A percentile compares a stretch with the other conserved stretches of the same genome.
These are phyloP conservation scores for Claviceps purpurea DNA, from an alignment of 2,329 filamentous ascomycete genomes.

Conservation along the genomic window DNA sequence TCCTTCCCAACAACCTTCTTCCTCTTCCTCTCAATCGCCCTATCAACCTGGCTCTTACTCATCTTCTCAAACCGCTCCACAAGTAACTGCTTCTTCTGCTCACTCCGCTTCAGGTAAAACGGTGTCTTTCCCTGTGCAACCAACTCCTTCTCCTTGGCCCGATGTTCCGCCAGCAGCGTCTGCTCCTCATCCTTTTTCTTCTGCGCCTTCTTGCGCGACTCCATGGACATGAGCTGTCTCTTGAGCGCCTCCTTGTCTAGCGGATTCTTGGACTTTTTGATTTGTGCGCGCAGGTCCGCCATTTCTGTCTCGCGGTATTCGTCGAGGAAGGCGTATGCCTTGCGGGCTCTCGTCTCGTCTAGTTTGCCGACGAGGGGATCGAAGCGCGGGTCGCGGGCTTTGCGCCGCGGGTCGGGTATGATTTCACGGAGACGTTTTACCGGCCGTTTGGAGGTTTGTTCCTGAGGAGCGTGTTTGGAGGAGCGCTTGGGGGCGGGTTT, in stretches of 20 bases:
- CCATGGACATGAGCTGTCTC: conserved; percentile 61
- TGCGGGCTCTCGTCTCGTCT: conserved; percentile 47
- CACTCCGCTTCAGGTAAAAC: conserved; percentile 84
- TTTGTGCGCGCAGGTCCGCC: conserved; percentile 52
- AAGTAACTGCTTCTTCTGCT: conserved; percentile 77
- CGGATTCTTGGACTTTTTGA: conserved; percentile 53
- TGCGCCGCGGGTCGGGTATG: conserved; percentile 41
- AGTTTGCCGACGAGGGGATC: conserved; percentile 41
- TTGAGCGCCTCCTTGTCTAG: conserved; percentile 57
- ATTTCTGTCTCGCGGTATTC: conserved; percentile 81
- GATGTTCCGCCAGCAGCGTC: conserved; percentile 60
- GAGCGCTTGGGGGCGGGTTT: conserved; percentile 24
- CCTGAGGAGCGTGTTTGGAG: conserved; percentile 80
- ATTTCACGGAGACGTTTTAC: conserved; percentile 72
- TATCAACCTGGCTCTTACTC: conserved; percentile 74
- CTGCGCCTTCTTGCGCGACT: conserved; percentile 61
- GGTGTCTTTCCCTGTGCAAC: conserved; percentile 82
- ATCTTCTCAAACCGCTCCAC: conserved; percentile 68
- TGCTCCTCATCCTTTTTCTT: conserved; percentile 56
- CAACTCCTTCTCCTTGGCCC: conserved; percentile 68
- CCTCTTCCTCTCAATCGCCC: conserved; percentile 69
- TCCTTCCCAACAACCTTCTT: conserved; percentile 86
- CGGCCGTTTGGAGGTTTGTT: conserved; percentile 68
- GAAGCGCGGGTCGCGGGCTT: conserved; percentile 78
- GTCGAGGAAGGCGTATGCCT: conserved; percentile 77